Base-by-base conservation (phyloP, 371 early-diverging fungal species). In the Nematocida ironsii region DNA sequence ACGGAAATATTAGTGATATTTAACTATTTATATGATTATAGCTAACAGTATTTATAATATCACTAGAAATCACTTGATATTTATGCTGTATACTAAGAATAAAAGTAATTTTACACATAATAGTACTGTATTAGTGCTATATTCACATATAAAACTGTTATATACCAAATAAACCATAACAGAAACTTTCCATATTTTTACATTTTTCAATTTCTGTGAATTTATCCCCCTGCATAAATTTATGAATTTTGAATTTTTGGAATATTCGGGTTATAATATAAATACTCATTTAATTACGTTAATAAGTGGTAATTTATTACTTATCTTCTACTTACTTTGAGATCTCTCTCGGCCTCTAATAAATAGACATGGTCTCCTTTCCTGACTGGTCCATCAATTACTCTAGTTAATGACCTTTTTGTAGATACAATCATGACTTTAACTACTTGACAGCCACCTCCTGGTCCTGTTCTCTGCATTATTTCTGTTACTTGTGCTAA, bases 331-430 rank as follows among this genome's bases (percentile, higher is more conserved):
- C 83, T 73, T 67, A 73, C 84, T 78, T 85, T 84, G 47, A 84
- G 84, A 56, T 88, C 88, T 78, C 88, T 84, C 44, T 86, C 88
- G 52, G 84, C 85, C 25, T 88, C 88, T 61, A 85, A 57, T 47
- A 88, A 71, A 40, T 82, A 72, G 50, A 88, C 39, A 18, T 78
- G 55, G 67, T 88, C 87, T 61, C 88, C 88, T 16, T 73, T 81
- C 60, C 60, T 52, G 7, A 87, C 74, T 16, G 86, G 84, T 0
- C 88, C 88, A 18, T 83, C 72, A 16, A 88, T 62, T 27, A 86
- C 78, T 67, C 88, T 68, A 9, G 84, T 68, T 18, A 88, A 52
- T 9, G 54, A 69, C 62, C 85, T 76, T 9, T 72, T 72, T 5
- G 54, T 86, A 39, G 75, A 57, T 55, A 67, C n/a, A 33, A 87